phyloP scores from a whole-genome alignment of 148 eudicot species.

The Vaccinium vitisidaea region DNA sequence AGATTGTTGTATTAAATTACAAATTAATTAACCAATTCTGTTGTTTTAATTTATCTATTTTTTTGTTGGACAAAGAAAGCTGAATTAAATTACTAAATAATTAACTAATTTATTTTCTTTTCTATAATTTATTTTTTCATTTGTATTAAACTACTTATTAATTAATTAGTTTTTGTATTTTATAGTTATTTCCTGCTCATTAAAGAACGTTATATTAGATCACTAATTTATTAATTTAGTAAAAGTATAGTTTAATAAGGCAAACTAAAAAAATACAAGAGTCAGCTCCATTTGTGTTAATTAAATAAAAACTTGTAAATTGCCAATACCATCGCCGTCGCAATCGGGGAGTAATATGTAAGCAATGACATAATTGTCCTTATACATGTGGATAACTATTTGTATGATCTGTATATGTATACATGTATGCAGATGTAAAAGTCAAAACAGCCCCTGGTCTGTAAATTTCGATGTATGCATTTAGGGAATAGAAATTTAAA shows the following conservation, averaged over 20 bases:
- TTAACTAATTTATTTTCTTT: not conserved
- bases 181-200: no score
- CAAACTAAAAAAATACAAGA: not conserved
- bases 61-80: not conserved
- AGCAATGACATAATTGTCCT: not conserved
- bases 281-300: not conserved
- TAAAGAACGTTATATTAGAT: no score
- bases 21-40: not conserved
- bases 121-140: no score
- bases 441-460: not conserved
- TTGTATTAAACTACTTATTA: no score
- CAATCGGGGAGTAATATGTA: not conserved
- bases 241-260: not conserved
- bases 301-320: not conserved
- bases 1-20: not conserved
- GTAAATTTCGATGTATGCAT: not conserved
- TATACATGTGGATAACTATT: not conserved
- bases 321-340: not conserved
- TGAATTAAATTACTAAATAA: not conserved
- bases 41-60: not conserved
- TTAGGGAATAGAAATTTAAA: not conserved
- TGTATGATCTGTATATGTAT: not conserved
- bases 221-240: no score
- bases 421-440: not conserved
- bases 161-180: no score